Evolutionary conservation across 1,284 basidiomycete species (phyloP).

Genomic region (Butyriboletus appendiculatus): DNA sequence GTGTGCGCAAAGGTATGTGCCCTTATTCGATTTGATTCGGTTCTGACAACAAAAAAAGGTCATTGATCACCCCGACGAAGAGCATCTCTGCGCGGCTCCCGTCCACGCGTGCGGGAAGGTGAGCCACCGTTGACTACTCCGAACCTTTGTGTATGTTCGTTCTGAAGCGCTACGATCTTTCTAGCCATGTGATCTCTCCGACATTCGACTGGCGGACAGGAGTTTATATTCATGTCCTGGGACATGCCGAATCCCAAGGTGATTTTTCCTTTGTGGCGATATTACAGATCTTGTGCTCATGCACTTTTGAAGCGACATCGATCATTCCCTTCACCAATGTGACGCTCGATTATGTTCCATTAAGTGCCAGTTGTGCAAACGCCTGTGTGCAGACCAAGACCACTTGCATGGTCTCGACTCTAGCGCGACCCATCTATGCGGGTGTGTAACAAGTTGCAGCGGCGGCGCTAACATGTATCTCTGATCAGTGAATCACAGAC

Average conservation of each 20-base stretch:
- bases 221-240: slow-evolving; percentile 43
- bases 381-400: slow-evolving; percentile 47
- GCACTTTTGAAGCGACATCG: slow-evolving; percentile 36
- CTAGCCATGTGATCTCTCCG: slow-evolving; percentile 48
- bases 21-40: neutral
- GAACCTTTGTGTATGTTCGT: neutral
- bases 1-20: slow-evolving; percentile 49
- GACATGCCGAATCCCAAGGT: slow-evolving; percentile 48
- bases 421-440: slow-evolving; percentile 54
- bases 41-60: slow-evolving; percentile 32
- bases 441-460: slow-evolving; percentile 39
- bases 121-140: neutral
- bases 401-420: slow-evolving; percentile 54
- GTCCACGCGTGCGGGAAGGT: slow-evolving; percentile 59
- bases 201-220: slow-evolving; percentile 36
- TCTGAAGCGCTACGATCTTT: neutral
- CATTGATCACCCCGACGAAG: slow-evolving; percentile 44
- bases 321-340: slow-evolving; percentile 52
- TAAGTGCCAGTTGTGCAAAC: slow-evolving; percentile 52
- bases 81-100: slow-evolving; percentile 54
- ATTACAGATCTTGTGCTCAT: neutral
- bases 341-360: slow-evolving; percentile 54
- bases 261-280: neutral
- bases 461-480: neutral
- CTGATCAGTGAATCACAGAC: slow-evolving; percentile 32